Evolutionary conservation across 1,139 yeast species (phyloP), one percentile per base, ranked within the genome.

Genomic region (Diutina siamensis): DNA sequence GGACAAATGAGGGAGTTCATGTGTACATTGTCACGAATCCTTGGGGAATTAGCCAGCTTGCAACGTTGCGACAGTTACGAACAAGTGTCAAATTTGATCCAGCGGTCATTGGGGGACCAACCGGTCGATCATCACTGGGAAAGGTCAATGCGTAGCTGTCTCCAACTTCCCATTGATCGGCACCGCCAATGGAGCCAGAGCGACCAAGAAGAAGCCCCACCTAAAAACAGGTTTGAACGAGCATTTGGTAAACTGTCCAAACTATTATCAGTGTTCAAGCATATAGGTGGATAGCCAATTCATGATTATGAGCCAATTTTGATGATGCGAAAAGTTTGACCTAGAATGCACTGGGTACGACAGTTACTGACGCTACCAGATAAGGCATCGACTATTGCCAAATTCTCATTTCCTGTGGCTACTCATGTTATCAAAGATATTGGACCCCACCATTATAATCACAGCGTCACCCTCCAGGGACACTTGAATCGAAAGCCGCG

Each of bases 401-500:
- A 65, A 50, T 69, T 71, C 51, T 55, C 55, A 27, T 72, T 72
- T 48, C 73, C 74, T 1, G 33, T 55, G 2, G 66, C 72, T 9
- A 62, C 72, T 1, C 67, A 65, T 49, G 53, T 62, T 8, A 55
- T 70, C 22, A 31, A 44, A 42, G 27, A 53, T 52, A 48, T 52
- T 42, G 46, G 46, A n/a, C 47, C 45, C 17, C 47, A 34, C 31
- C 49, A 45, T 28, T 44, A 45, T 2, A 33, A 20, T n/a, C 46
- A 45, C 2, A 48, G 48, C n/a, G 63, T 74, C 10, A 63, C 68
- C 1, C 55, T 85, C 19, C 75, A 83, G 55, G 97, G 97, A 0
- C 94, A 95, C 84, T 72, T 89, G 21, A 78, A 86, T 55, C 70
- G 75, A 35, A 80, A 81, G 52, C 92, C 95, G 0, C 72, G 72